A percentile compares a stretch with the other conserved stretches of the same genome.
Evolutionary conservation across 164 flowering plant genomes (phyloP).

Genomic region (Nelumbo lutea): DNA sequence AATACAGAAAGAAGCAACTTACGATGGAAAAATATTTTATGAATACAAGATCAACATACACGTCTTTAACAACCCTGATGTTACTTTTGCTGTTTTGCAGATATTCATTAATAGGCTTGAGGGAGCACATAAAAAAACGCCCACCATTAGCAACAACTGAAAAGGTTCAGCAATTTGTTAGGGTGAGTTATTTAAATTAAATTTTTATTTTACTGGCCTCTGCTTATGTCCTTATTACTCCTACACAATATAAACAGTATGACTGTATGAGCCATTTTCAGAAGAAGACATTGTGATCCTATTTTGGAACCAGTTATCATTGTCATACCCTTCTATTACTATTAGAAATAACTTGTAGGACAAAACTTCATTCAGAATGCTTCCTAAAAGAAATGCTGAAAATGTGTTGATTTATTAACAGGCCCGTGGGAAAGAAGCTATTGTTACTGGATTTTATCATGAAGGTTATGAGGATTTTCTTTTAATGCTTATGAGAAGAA

Average conservation of each 20-base stretch:
- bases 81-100: conserved; percentile 60
- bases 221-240: too few relatives aligned
- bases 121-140: conserved; percentile 97
- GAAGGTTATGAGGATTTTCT: conserved; percentile 85
- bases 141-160: conserved; percentile 96
- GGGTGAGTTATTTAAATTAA: conserved; percentile 41
- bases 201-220: neutral
- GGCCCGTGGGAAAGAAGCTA: conserved; percentile 85
- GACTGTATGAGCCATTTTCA: too few relatives aligned
- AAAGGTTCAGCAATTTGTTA: conserved; percentile 91
- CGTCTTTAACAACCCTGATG: neutral
- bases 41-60: neutral
- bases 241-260: neutral
- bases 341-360: neutral
- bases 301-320: too few relatives aligned
- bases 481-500: conserved; percentile 96
- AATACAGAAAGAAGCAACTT: neutral
- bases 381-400: neutral
- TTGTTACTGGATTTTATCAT: conserved; percentile 95
- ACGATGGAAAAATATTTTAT: neutral
- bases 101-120: conserved; percentile 67
- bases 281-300: too few relatives aligned
- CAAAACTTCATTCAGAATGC: neutral
- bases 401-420: conserved; percentile 21
- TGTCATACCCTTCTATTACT: too few relatives aligned